Evolutionary conservation across 2,329 filamentous ascomycete species (phyloP), one percentile per base, ranked within the genome.

Genomic region (Diaporthe caulivora): DNA sequence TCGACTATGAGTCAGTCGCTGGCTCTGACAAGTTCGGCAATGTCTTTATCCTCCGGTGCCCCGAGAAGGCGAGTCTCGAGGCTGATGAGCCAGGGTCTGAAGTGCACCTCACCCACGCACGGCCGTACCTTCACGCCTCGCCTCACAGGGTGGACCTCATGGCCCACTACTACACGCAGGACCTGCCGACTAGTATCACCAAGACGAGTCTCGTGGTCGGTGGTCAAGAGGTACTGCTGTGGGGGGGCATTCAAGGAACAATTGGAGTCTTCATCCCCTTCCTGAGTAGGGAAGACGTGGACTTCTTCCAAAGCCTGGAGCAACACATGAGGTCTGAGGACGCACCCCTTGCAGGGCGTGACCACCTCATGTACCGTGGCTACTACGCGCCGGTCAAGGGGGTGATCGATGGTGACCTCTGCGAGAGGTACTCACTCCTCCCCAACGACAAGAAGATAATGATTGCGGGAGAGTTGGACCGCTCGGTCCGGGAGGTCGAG

Each of bases 11-110:
- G 81, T 97, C 97, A 1, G 92, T 94, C 31, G 95, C 95, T 3
- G 97, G 96, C 47, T 96, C 96, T 47, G 97, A 99, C 85, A 98
- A 98, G 81, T 99, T 99, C 77, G 97, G 97, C 75, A 99, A 99
- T 79, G 84, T 99, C 21, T 99, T 95, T 92, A 90, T 99, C 57
- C 88, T 99, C 40, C 93, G 97, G 62, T 97, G 94, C 79, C 95
- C 96, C 0, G 87, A 92, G 74, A 97, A 97, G 81, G 92, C 93
- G 10, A 97, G 94, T 49, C 92, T 95, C 77, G 94, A 97, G 81
- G 93, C 95, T 0, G 97, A 99, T 79, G 97, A 98, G 82, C 94
- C 97, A 75, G 94, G 94, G 60, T 94, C 94, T 3, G 96, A 95
- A 18, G 92, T 95, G 3, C 95, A 98, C 83, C 90, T 99, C n/a